These are phyloP conservation scores for Lodderomyces margitis DNA, from an alignment of 1,139 yeast genomes.

Conservation along the genomic window DNA sequence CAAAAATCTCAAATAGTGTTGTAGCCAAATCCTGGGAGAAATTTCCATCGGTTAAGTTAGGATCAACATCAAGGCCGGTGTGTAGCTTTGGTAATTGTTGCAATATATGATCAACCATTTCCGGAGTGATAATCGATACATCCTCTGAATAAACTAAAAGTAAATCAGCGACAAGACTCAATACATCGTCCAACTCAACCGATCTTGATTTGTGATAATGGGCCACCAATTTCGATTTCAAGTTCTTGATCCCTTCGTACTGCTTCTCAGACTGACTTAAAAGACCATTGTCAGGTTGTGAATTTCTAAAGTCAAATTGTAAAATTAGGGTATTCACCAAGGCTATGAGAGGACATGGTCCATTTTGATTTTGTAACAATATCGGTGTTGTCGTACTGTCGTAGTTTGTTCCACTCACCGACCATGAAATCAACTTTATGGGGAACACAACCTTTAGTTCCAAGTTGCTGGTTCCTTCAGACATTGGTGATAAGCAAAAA, in stretches of 20 bases:
- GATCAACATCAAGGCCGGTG: slow-evolving; percentile 73
- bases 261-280: slow-evolving; percentile 7
- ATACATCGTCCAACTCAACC: slow-evolving; percentile 31
- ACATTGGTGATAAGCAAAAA: too few species aligned
- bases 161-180: slow-evolving; percentile 47
- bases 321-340: slow-evolving; percentile 54
- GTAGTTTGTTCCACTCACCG: slow-evolving; percentile 13
- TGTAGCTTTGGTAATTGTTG: slow-evolving; percentile 61
- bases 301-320: slow-evolving; percentile 2
- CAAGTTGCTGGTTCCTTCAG: slow-evolving; percentile 1
- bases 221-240: slow-evolving; percentile 26
- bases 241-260: slow-evolving; percentile 16
- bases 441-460: slow-evolving; percentile 18
- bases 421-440: slow-evolving; percentile 27
- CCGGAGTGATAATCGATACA: slow-evolving; percentile 4
- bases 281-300: background rate
- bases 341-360: slow-evolving; percentile 90
- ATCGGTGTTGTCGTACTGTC: slow-evolving; percentile 49
- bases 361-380: slow-evolving; percentile 77
- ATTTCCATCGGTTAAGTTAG: slow-evolving; percentile 59
- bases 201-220: slow-evolving; percentile 20
- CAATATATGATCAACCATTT: slow-evolving; percentile 38
- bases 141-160: slow-evolving; percentile 25
- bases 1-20: slow-evolving; percentile 39
- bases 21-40: slow-evolving; percentile 45